A percentile compares a stretch with the other conserved stretches of the same genome.
These are phyloP conservation scores for Russula lepida DNA, from an alignment of 768 basidiomycete genomes.

Conservation along the genomic window DNA sequence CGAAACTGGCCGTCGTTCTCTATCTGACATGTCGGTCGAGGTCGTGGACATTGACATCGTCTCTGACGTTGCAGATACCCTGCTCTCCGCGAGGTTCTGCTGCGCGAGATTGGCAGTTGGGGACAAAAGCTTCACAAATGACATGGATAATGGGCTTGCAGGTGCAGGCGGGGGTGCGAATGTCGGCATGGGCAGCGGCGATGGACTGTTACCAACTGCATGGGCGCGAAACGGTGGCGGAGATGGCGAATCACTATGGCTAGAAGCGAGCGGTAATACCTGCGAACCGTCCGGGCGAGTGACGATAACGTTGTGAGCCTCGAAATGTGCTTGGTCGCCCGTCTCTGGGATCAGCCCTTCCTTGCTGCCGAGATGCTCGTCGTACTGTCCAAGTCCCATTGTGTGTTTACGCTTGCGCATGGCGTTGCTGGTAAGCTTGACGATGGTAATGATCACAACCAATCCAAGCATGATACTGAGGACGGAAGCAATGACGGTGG, in stretches of 20 bases:
- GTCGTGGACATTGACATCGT: slow-evolving; percentile 17
- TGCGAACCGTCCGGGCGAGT: slow-evolving; percentile 18
- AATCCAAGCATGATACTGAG: slow-evolving; percentile 16
- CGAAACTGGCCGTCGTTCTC: slow-evolving; percentile 6
- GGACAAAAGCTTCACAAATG: slow-evolving; percentile 17
- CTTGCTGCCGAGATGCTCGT: slow-evolving; percentile 13
- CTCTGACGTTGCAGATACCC: slow-evolving; percentile 13
- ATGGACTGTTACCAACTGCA: not conserved
- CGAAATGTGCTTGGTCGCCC: slow-evolving; percentile 5
- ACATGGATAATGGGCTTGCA: slow-evolving; percentile 4
- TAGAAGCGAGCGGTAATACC: slow-evolving; percentile 4
- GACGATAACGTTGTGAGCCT: slow-evolving; percentile 15
- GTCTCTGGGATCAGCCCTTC: slow-evolving; percentile 13
- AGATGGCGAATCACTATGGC: slow-evolving; percentile 7
- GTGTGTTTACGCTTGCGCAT: slow-evolving; percentile 16
- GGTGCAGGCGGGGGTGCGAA: slow-evolving; percentile 17
- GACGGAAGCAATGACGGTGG: slow-evolving; percentile 12
- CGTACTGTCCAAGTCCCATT: slow-evolving; percentile 5
- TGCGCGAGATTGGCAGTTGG: slow-evolving; percentile 18
- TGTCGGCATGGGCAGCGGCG: slow-evolving; percentile 15
- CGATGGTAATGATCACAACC: slow-evolving; percentile 12
- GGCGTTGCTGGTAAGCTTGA: slow-evolving; percentile 18
- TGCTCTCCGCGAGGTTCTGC: slow-evolving; percentile 16
- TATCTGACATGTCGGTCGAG: slow-evolving; percentile 6
- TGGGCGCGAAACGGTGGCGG: not conserved